A percentile compares a stretch with the other conserved stretches of the same genome.
Conservation (phyloP, 2,329 filamentous ascomycete species). For the Zymoseptoria pseudotritici region DNA sequence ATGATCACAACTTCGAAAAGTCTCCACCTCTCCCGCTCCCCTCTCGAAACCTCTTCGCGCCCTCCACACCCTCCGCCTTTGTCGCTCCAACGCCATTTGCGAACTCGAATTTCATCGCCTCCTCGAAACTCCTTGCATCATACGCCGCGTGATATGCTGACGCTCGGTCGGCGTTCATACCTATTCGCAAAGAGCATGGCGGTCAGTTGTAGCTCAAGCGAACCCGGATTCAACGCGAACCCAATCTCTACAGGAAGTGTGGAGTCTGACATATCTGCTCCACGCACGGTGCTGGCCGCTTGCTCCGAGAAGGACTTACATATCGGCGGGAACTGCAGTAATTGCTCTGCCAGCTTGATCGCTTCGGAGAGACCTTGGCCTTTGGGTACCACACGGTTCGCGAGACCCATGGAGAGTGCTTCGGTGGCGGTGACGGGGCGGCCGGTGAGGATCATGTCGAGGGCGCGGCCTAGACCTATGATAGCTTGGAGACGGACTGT, state of each 20-base stretch:
- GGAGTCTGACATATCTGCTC: no score
- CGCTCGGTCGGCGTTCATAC: slow-evolving; percentile 44
- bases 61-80: slow-evolving; percentile 36
- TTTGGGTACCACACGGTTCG: slow-evolving; percentile 46
- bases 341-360: slow-evolving; percentile 38
- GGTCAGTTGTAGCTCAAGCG: no score
- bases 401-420: slow-evolving; percentile 46
- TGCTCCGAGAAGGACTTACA: slow-evolving; percentile 23
- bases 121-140: slow-evolving; percentile 41
- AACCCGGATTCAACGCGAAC: no score
- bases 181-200: no score
- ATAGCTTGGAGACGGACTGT: slow-evolving; percentile 47
- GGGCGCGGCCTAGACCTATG: slow-evolving; percentile 45
- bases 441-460: slow-evolving; percentile 53
- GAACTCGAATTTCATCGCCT: slow-evolving; percentile 45
- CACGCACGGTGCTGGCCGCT: no score
- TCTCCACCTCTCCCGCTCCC: slow-evolving; percentile 37
- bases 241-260: no score
- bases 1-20: slow-evolving; percentile 2
- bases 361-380: slow-evolving; percentile 46
- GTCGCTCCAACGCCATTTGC: slow-evolving; percentile 38
- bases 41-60: slow-evolving; percentile 35
- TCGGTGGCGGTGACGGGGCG: slow-evolving; percentile 43
- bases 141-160: slow-evolving; percentile 47
- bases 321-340: slow-evolving; percentile 45